Evolutionary conservation across 371 early-diverging fungal species (phyloP).

Genomic region (Rhizopus microsporus): DNA sequence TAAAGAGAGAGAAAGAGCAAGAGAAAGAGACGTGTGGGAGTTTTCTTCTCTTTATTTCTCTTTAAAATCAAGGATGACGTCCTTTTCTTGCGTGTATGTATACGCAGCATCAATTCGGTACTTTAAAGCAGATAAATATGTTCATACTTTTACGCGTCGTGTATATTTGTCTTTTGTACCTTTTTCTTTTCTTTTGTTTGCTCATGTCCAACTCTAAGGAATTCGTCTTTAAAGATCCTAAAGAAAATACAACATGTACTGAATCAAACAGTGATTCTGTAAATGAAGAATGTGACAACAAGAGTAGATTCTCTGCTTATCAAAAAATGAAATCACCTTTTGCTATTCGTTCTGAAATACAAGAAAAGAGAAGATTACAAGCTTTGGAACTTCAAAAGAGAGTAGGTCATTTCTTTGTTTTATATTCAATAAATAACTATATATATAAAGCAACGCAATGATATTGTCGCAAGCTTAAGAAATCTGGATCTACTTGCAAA

Average conservation of each 20-base stretch:
- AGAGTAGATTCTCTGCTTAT: slow-evolving; percentile 7
- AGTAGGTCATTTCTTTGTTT: slow-evolving; percentile 5
- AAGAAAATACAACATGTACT: not conserved
- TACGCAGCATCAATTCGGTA: no score
- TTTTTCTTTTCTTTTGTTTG: not conserved
- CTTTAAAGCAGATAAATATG: no score
- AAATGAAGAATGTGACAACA: slow-evolving; percentile 2
- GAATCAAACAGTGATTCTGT: not conserved
- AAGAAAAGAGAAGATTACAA: slow-evolving; percentile 26
- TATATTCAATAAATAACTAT: not conserved
- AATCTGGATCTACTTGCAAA: slow-evolving; percentile 12
- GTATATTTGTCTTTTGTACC: not conserved
- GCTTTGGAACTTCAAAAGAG: slow-evolving; percentile 34
- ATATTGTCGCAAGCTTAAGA: slow-evolving; percentile 22
- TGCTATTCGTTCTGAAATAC: slow-evolving; percentile 21
- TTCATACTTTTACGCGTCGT: no score
- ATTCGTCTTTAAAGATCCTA: slow-evolving; percentile 20
- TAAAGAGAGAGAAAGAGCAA: no score
- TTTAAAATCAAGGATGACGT: no score
- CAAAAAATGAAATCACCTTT: slow-evolving; percentile 15
- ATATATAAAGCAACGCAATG: slow-evolving; percentile 20
- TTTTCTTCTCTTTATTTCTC: no score
- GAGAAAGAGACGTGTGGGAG: no score
- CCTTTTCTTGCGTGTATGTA: no score
- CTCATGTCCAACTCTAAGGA: slow-evolving; percentile 14